Percentiles rank a stretch among this genome's conserved stretches.
phyloP scores from a whole-genome alignment of 352 stramenopile species.

The Globisporangium sylvaticum region DNA sequence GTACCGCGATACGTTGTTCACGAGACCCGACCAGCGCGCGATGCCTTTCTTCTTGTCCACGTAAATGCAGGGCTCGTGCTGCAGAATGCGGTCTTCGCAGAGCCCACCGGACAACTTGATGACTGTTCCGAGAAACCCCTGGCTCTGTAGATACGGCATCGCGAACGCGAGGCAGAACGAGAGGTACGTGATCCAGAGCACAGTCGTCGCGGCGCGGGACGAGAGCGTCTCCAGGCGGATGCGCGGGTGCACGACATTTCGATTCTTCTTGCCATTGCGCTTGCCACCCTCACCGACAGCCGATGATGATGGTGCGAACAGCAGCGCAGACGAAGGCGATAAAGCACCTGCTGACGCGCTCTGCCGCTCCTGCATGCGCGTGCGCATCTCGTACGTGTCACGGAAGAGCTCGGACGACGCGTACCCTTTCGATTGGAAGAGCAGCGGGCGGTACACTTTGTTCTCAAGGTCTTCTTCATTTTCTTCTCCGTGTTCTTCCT shows the following conservation, averaged over 20 bases:
- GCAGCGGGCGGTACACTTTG: slow-evolving; percentile 69
- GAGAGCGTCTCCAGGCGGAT: slow-evolving; percentile 82
- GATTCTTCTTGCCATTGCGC: slow-evolving; percentile 15
- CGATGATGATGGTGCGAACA: neutral
- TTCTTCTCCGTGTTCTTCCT: slow-evolving; percentile 7
- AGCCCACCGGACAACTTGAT: slow-evolving; percentile 50
- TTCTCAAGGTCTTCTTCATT: slow-evolving; percentile 31
- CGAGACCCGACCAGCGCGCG: slow-evolving; percentile 62
- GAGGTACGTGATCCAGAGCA: slow-evolving; percentile 77
- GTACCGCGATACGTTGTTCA: slow-evolving; percentile 70
- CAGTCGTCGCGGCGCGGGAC: slow-evolving; percentile 60
- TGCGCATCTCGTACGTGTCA: slow-evolving; percentile 78
- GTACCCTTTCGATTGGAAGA: slow-evolving; percentile 80
- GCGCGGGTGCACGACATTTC: slow-evolving; percentile 28
- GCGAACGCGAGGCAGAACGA: slow-evolving; percentile 64
- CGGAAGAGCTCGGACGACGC: slow-evolving; percentile 77
- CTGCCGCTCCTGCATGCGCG: slow-evolving; percentile 32
- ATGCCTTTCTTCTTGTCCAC: slow-evolving; percentile 51
- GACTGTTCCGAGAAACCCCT: slow-evolving; percentile 64
- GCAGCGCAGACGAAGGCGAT: slow-evolving; percentile 25
- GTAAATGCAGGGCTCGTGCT: slow-evolving; percentile 51
- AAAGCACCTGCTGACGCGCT: neutral
- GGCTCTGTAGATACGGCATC: slow-evolving; percentile 73
- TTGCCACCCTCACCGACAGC: neutral
- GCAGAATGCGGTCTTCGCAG: slow-evolving; percentile 24